Evolutionary conservation across 2,329 filamentous ascomycete species (phyloP).

Genomic region (Rugonectria rugulosa): DNA sequence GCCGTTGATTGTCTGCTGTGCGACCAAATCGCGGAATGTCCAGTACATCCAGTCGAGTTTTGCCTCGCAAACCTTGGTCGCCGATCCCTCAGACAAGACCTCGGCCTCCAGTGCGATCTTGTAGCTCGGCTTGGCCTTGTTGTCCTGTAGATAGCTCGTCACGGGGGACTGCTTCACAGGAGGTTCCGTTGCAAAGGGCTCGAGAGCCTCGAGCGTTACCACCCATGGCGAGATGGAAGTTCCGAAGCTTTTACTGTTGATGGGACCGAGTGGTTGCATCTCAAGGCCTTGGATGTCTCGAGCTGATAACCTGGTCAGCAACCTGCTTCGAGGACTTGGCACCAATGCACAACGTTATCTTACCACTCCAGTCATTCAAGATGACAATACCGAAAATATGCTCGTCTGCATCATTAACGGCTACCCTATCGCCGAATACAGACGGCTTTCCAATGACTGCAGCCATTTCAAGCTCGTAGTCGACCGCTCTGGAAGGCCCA

Average conservation of each 20-base stretch:
- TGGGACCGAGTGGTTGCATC: conserved; percentile 67
- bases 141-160: conserved; percentile 39
- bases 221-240: conserved; percentile 70
- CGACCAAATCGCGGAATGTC: conserved; percentile 43
- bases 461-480: conserved; percentile 55
- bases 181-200: conserved; percentile 56
- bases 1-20: conserved; percentile 27
- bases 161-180: conserved; percentile 3
- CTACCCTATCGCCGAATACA: conserved; percentile 45
- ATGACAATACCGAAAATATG: conserved; percentile 32
- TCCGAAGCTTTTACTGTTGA: conserved; percentile 67
- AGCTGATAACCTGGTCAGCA: conserved; percentile 41
- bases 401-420: conserved; percentile 57
- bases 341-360: conserved; percentile 39
- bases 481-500: conserved; percentile 46
- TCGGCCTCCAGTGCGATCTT: conserved; percentile 42
- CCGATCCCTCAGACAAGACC: conserved; percentile 27
- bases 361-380: conserved; percentile 46
- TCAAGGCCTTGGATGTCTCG: conserved; percentile 69
- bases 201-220: conserved; percentile 66
- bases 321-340: background rate
- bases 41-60: conserved; percentile 43
- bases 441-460: conserved; percentile 53
- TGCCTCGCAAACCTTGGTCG: conserved; percentile 10
- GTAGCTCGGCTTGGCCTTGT: conserved; percentile 47